phyloP scores from a whole-genome alignment of 345 rosid genomes.

The Gossypioides kirkii region DNA sequence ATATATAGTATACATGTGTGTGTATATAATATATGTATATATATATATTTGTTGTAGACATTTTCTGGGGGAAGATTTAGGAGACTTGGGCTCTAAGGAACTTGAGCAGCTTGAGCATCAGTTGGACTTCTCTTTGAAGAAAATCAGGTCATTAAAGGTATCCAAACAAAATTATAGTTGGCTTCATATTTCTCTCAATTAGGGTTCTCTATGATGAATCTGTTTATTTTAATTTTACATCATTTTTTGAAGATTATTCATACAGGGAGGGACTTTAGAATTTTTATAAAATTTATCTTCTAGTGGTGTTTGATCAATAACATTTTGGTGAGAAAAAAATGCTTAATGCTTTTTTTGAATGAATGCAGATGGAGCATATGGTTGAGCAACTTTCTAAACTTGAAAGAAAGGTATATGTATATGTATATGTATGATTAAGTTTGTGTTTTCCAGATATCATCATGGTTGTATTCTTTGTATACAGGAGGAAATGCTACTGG shows the following conservation, averaged over 20 bases:
- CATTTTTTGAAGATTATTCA: no score
- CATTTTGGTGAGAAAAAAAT: no score
- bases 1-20: background rate
- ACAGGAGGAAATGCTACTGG: background rate
- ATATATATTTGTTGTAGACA: conserved; percentile 23
- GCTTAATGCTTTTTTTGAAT: background rate
- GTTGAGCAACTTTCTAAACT: conserved; percentile 4
- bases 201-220: no score
- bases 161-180: no score
- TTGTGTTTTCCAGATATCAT: background rate
- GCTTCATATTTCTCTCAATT: no score
- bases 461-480: background rate
- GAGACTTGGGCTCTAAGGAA: conserved; percentile 30
- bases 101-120: conserved; percentile 45
- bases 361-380: conserved; percentile 2
- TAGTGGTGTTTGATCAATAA: no score
- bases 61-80: conserved; percentile 48
- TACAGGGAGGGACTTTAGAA: no score
- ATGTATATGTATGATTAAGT: background rate
- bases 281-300: no score
- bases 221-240: background rate
- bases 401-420: background rate
- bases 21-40: background rate
- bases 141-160: conserved; percentile 48
- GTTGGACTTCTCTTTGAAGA: conserved; percentile 37